Conservation (phyloP, 2,329 filamentous ascomycete species). For the Fusarium heterosporum region DNA sequence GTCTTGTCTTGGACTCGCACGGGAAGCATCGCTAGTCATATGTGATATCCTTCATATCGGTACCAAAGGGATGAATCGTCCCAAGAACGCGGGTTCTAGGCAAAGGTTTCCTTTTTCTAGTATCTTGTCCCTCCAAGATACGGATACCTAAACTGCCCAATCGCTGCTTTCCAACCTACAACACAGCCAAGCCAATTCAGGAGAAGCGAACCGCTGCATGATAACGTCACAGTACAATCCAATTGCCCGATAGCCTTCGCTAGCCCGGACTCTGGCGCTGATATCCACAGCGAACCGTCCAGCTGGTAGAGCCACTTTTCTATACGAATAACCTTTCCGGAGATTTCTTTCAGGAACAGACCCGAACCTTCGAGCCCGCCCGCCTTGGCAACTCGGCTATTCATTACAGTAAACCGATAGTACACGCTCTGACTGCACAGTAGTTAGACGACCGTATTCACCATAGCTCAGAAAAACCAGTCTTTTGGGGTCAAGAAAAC, state of each 20-base stretch:
- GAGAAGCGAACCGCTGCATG: slow-evolving; percentile 16
- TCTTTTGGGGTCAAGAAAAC: not conserved
- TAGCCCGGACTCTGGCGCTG: slow-evolving; percentile 29
- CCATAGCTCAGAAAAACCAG: not conserved
- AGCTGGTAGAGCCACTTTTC: slow-evolving; percentile 36
- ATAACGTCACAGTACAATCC: slow-evolving; percentile 23
- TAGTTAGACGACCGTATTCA: not conserved
- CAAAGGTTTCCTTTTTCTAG: slow-evolving; percentile 10
- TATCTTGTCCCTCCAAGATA: not conserved
- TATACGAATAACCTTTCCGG: slow-evolving; percentile 39
- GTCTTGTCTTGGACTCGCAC: slow-evolving; percentile 39
- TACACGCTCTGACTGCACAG: not conserved
- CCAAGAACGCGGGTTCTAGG: slow-evolving; percentile 20
- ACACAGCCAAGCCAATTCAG: slow-evolving; percentile 17
- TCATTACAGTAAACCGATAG: not conserved
- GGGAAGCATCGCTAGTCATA: slow-evolving; percentile 37
- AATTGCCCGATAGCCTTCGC: slow-evolving; percentile 31
- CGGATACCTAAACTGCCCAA: slow-evolving; percentile 10
- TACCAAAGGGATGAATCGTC: slow-evolving; percentile 23
- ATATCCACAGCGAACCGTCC: slow-evolving; percentile 44
- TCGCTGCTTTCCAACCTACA: slow-evolving; percentile 7
- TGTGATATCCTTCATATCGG: slow-evolving; percentile 31
- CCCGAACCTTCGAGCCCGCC: slow-evolving; percentile 23
- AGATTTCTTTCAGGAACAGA: slow-evolving; percentile 38
- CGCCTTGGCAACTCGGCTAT: slow-evolving; percentile 18